Conservation (phyloP, 768 basidiomycete species). For the Crucibulum laeve region DNA sequence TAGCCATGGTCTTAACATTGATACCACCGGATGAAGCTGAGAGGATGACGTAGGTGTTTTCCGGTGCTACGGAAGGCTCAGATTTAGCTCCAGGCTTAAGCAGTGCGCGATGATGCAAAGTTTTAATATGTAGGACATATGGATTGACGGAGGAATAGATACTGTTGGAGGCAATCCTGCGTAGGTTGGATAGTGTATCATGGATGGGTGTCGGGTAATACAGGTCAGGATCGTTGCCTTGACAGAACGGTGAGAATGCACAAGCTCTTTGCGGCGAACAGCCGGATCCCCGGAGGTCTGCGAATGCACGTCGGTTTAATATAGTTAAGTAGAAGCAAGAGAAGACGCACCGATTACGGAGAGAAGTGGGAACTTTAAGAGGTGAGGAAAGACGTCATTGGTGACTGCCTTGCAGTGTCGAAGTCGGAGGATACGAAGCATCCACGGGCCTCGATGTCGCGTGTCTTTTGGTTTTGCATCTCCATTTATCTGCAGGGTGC, state of each 20-base stretch:
- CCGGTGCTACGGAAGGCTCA: conserved; percentile 8
- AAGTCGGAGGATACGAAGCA: conserved; percentile 54
- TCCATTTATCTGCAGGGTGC: conserved; percentile 32
- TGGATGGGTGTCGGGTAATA: conserved; percentile 40
- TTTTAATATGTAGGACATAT: conserved; percentile 25
- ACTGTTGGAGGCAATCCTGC: conserved; percentile 9
- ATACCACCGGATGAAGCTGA: conserved; percentile 7
- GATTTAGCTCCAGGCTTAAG: background rate
- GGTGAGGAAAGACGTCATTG: conserved; percentile 32
- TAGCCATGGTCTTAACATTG: too few relatives aligned
- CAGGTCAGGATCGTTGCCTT: conserved; percentile 13
- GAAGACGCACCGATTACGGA: conserved; percentile 51
- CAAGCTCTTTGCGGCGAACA: conserved; percentile 24
- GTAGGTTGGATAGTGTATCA: conserved; percentile 25
- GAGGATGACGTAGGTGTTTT: conserved; percentile 19
- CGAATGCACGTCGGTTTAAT: background rate
- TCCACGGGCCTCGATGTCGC: conserved; percentile 44
- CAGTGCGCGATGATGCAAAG: conserved; percentile 15
- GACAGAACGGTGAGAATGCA: conserved; percentile 19
- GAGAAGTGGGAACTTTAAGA: conserved; percentile 53
- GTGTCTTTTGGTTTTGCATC: conserved; percentile 18
- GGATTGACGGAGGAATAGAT: conserved; percentile 29
- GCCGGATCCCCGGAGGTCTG: conserved; percentile 23
- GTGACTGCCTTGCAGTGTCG: conserved; percentile 48
- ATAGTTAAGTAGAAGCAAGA: background rate